Percentiles rank a stretch among this genome's conserved stretches.
phyloP scores from a whole-genome alignment of 208 protist genomes.

The Acanthamoeba sp. region DNA sequence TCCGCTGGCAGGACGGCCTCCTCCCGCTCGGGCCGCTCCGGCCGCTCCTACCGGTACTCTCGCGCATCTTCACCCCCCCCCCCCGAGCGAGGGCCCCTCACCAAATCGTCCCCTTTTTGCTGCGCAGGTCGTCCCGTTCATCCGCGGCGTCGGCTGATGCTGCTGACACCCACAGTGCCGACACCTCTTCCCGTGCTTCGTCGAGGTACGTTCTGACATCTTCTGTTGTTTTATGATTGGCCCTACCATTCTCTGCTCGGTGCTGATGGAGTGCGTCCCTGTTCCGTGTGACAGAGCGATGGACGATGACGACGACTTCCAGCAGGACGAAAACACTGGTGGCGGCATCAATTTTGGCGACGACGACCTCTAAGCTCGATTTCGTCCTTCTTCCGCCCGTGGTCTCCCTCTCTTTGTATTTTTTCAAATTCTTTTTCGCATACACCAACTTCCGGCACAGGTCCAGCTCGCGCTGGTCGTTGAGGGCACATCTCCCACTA shows the following conservation, averaged over 20 bases:
- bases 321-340: not conserved
- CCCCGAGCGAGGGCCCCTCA: not conserved
- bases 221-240: not conserved
- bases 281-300: not conserved
- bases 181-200: conserved; percentile 22
- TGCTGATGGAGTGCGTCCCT: too few species aligned
- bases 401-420: not conserved
- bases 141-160: not conserved
- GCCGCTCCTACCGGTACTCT: conserved; percentile 43
- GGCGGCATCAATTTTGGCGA: conserved; percentile 72
- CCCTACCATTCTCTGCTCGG: too few species aligned
- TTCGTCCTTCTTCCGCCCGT: not conserved
- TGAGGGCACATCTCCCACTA: conserved; percentile 46
- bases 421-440: not conserved
- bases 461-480: conserved; percentile 12
- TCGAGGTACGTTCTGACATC: not conserved
- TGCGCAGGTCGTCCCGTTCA: conserved; percentile 15
- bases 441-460: not conserved
- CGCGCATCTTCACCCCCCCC: not conserved
- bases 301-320: conserved; percentile 23
- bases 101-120: not conserved
- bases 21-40: not conserved
- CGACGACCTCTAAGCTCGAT: conserved; percentile 58
- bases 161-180: not conserved
- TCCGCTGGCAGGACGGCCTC: conserved; percentile 62